Evolutionary conservation across 1,139 yeast species (phyloP), one percentile per base, ranked within the genome.

Genomic region (Geotrichum aggregatum): DNA sequence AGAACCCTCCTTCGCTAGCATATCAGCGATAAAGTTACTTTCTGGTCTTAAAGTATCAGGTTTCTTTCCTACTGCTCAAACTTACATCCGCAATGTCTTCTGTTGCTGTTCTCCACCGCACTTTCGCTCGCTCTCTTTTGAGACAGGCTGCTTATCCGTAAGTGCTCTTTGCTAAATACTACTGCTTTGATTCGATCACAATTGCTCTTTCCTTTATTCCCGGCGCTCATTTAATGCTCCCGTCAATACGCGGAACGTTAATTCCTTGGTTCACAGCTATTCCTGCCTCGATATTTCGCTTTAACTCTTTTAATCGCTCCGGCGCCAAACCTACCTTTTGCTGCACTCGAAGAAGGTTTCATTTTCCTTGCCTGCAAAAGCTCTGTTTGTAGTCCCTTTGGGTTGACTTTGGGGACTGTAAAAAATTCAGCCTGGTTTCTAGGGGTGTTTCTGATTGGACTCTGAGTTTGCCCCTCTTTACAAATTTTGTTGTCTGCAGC

Each of bases 41-140:
- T 8, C 28, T 24, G 28, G 28, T 24, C 7, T 8, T 5, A 24
- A 5, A 5, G 28, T 8, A 5, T 24, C 8, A 24, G 28, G 28
- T 8, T 8, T 8, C 4, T 14, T n/a, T 28, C 16, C 33, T 28
- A 14, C 14, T 26, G n/a, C 22, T 24, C 33, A 33, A 11, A 10
- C n/a, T n/a, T n/a, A n/a, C n/a, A n/a, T n/a, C 22, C 33, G 51
- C 41, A 52, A 59, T 59, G 61, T 58, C 61, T 33, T 56, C 61
- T 38, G 55, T 55, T 40, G 61, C 60, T 48, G 54, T 58, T 33
- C 50, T 57, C 44, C 54, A 58, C 50, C 38, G 59, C 43, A 52
- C 54, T 34, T 38, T 57, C 13, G 56, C 56, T 34, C 59, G 59
- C 26, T 46, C 59, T 34, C 46, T 52, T 39, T 14, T 54, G 24